Base-by-base conservation (phyloP, 257 asterid species). In the Solanum megistacrolobum region DNA sequence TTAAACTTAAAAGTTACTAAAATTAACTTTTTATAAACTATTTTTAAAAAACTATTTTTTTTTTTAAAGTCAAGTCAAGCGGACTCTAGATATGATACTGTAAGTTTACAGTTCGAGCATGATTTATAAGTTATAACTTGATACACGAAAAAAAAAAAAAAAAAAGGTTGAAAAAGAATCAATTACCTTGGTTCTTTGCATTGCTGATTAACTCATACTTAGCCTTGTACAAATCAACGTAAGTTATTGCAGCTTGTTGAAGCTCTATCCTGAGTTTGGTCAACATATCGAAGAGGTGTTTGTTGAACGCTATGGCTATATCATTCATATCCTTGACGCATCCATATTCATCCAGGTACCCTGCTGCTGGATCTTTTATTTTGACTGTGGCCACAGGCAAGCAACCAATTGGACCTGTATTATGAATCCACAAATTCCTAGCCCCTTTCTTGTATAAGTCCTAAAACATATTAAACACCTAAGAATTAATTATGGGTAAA, bases 361-460 rank as follows among this genome's bases (percentile, higher is more conserved):
- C 92, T 23, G 89, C 88, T 7, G 86, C 62, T 2, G 90, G 92
- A 52, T 86, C 85, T 85, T 39, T 38, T 27, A 89, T 12, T 38
- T 89, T 36, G 46, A 90, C 20, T 36, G 88, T 58, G 16, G 90
- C 86, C 20, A 88, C 87, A 9, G 96, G 94, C 62, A 91, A 84
- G 72, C 95, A 93, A 72, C 96, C 95, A 84, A 92, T 79, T 3
- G 95, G 95, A n/a, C 93, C 94, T 5, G 90, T 87, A 35, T 93
- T 92, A 12, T 93, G 95, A 29, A 93, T 93, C 96, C 96, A 93
- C 14, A 93, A 88, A 7, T 92, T 66, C 86, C 96, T 91, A 21
- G 93, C 96, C 39, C 93, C 93, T 11, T 65, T 87, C 31, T 81
- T 85, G 75, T 93, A 91, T 41, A 91, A n/a, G 58, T 89, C 85